Base-by-base conservation (phyloP, 2,329 filamentous ascomycete genomes). In the Verticillium tricorpus region DNA sequence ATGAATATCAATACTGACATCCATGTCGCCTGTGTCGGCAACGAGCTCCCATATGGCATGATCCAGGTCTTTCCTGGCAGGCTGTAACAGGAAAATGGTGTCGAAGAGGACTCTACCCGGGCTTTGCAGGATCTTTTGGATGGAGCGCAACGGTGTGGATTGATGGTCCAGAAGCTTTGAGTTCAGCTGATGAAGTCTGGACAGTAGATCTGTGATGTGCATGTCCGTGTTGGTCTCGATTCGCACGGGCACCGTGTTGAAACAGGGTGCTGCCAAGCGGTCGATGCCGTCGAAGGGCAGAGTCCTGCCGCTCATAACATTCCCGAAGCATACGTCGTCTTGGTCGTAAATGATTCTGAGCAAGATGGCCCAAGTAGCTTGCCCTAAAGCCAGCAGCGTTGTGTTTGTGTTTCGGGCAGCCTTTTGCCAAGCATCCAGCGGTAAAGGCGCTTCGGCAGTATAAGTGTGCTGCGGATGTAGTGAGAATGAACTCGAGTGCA, bases 161-260 rank as follows among this genome's bases (percentile, higher is more conserved):
- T 97, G 92, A 67, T 89, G 88, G 0, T 82, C 78, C 19, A 94
- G 68, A 2, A 87, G 74, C 1, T 87, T 80, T 0, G 84, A 76
- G 69, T 91, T 93, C 31, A 85, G 71, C 0, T 74, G 73, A 59
- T 93, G 89, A 2, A 92, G 79, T 2, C 76, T 72, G 61, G 82
- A 84, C 31, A 89, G 75, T 12, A 93, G 71, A 5, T 87, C 82
- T 0, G 80, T 68, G 61, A 88, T 87, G 17, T 80, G 82, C 1
- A 73, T 77, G 2, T 72, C 72, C 2, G 71, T 70, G 1, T 80
- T 74, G 11, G 90, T 64, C 35, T 85, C 75, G 17, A 86, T 76
- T 31, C 92, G 84, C 1, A 93, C 71, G 0, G 93, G 92, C 14
- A 97, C 76, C 0, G 93, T 96, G 70, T 97, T 97, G 80, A 97